These are phyloP conservation scores for Hibiscus mutabilis DNA, from an alignment of 345 rosid species.

Conservation along the genomic window DNA sequence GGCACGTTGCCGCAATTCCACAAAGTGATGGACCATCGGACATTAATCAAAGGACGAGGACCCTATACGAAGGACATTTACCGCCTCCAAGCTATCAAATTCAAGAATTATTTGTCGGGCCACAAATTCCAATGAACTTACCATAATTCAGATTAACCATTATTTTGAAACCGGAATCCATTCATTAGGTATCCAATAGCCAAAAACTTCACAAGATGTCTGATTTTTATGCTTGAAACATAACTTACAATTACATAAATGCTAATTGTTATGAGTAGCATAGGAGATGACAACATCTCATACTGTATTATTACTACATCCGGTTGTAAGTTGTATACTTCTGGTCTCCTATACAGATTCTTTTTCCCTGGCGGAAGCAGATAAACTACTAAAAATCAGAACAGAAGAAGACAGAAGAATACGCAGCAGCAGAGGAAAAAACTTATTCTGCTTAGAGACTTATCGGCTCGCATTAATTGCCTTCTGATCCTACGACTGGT, in stretches of 20 bases:
- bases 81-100: too few relatives aligned
- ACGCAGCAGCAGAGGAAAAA: constrained; percentile 72
- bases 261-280: constrained; percentile 1
- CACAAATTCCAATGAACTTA: too few relatives aligned
- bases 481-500: constrained; percentile 64
- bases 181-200: neutral
- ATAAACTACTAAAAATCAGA: constrained; percentile 28
- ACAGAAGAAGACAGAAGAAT: constrained; percentile 58
- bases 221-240: neutral
- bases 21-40: too few relatives aligned
- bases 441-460: constrained; percentile 61
- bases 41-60: too few relatives aligned
- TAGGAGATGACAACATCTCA: constrained; percentile 10
- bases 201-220: too few relatives aligned
- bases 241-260: neutral
- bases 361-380: neutral
- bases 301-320: constrained; percentile 6
- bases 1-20: too few relatives aligned
- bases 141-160: neutral
- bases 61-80: too few relatives aligned
- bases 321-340: constrained; percentile 5
- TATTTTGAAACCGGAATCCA: neutral
- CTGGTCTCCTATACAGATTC: neutral
- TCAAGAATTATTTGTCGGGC: too few relatives aligned
- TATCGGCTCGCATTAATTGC: constrained; percentile 61